Base-by-base conservation (phyloP, 1,284 basidiomycete genomes). In the Fomitopsis palustris region DNA sequence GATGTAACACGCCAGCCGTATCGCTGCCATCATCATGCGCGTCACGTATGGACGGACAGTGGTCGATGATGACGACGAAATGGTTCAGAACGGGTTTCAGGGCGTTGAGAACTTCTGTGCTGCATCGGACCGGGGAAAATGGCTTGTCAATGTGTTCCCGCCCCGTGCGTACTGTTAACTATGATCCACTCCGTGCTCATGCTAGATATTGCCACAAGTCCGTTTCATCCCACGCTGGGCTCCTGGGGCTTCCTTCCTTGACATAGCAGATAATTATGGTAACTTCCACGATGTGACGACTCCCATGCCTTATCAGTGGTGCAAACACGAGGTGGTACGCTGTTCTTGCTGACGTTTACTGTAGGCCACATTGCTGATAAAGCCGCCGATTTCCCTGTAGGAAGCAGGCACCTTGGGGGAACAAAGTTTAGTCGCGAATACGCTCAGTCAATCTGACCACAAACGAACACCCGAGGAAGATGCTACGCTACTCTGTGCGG, bases 111-210 rank as follows among this genome's bases (percentile, higher is more conserved):
- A 69, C 52, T 69, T 74, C 53, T 61, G 64, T 14, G 37, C 64
- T 10, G 65, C 66, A 4, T 66, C 65, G 9, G 61, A 62, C 3
- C 67, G 71, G 6, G 66, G 68, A 12, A 65, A 68, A 3, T 73
- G 67, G 58, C 61, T 70, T 8, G 71, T 72, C 5, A 71, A 74
- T 57, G 47, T 70, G 39, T 60, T 74, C 43, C 72, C 72, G n/a
- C 33, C 59, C n/a, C 62, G 71, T 69, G 49, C 33, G 67, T 66
- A 21, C 17, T 19, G n/a, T 9, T n/a, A 42, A 19, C 12, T 38
- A 37, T 35, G 9, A 1, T 25, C 12, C 21, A 17, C 25, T 21
- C 33, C 1, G 25, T 6, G 16, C 25, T 33, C 31, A 7, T 33
- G 12, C 12, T 6, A 33, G 31, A 33, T 10, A 33, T 33, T 33